Evolutionary conservation across 805 yeast species (phyloP), one percentile per base, ranked within the genome.

Genomic region (Metschnikowia hibisci): DNA sequence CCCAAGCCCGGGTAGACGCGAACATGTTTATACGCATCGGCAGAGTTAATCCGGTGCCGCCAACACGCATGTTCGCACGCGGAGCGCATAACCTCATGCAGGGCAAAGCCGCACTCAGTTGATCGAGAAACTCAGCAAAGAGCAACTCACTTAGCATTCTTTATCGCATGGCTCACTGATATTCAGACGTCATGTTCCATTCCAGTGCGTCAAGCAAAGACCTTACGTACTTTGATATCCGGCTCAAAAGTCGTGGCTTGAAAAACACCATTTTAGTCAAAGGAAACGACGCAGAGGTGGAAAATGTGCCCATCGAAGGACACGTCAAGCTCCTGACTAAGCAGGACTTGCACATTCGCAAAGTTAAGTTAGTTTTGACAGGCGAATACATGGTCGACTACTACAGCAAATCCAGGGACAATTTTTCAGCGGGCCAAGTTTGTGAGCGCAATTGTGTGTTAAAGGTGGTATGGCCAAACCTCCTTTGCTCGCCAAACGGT

Each of bases 401-500:
- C 56, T 56, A 66, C 35, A 71, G 62, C 44, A 54, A 67, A 27
- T 56, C 57, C 33, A 57, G 50, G 4, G 44, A 52, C 7, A 71
- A 71, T 3, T 48, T 44, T 7, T 51, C 62, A 6, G 57, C 59
- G 0, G 66, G 63, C 33, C 69, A 67, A 30, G 63, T 69, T 12
- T 47, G 58, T 23, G 77, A 72, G 34, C 61, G 69, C 20, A 55
- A 62, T 13, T 63, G 69, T 33, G 67, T 71, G 6, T 50, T 77
- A 35, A 58, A 63, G 23, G 74, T 68, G 20, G 70, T 66, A 13
- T 77, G 82, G 82, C 60, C 63, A 38, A 77, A 77, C 47, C 57
- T 77, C 28, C 58, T 77, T 33, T 64, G 67, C 11, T 50, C 56
- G 32, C 54, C 66, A 1, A 58, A 64, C 4, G 81, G 80, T 2